These are phyloP conservation scores for Porogramme epimiltina DNA, from an alignment of 1,284 basidiomycete genomes.

Conservation along the genomic window DNA sequence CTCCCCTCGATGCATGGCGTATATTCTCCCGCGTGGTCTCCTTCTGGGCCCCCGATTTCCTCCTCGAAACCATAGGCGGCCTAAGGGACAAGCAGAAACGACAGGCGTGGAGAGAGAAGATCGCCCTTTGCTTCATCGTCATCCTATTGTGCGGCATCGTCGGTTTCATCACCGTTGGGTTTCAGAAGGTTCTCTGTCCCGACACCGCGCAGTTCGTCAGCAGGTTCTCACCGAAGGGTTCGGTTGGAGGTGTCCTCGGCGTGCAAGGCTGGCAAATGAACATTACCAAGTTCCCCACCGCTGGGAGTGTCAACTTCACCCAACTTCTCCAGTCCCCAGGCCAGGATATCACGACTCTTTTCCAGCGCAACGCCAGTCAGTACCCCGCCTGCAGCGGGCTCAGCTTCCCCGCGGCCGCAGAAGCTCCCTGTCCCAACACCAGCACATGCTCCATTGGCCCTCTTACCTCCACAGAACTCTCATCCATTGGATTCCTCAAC, in stretches of 20 bases:
- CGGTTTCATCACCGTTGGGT: slow-evolving; percentile 94
- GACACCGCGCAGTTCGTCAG: slow-evolving; percentile 53
- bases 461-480: slow-evolving; percentile 59
- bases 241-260: slow-evolving; percentile 66
- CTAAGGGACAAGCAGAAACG: slow-evolving; percentile 77
- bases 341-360: slow-evolving; percentile 87
- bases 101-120: slow-evolving; percentile 98
- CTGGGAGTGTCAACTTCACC: slow-evolving; percentile 65
- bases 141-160: slow-evolving; percentile 77
- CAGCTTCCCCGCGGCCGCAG: slow-evolving; percentile 68
- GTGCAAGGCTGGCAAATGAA: slow-evolving; percentile 83
- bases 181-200: slow-evolving; percentile 92
- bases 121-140: slow-evolving; percentile 90
- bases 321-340: slow-evolving; percentile 56
- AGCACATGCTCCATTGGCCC: slow-evolving; percentile 65
- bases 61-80: slow-evolving; percentile 77
- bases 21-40: slow-evolving; percentile 81
- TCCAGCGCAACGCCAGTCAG: slow-evolving; percentile 67
- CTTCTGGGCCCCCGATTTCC: slow-evolving; percentile 87
- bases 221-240: slow-evolving; percentile 69
- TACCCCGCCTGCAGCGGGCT: slow-evolving; percentile 68
- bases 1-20: slow-evolving; percentile 76
- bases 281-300: slow-evolving; percentile 53
- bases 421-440: slow-evolving; percentile 66
- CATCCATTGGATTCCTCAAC: slow-evolving; percentile 61